Evolutionary conservation across 352 stramenopile genomes (phyloP).

Genomic region (Pythium phragmiticola): DNA sequence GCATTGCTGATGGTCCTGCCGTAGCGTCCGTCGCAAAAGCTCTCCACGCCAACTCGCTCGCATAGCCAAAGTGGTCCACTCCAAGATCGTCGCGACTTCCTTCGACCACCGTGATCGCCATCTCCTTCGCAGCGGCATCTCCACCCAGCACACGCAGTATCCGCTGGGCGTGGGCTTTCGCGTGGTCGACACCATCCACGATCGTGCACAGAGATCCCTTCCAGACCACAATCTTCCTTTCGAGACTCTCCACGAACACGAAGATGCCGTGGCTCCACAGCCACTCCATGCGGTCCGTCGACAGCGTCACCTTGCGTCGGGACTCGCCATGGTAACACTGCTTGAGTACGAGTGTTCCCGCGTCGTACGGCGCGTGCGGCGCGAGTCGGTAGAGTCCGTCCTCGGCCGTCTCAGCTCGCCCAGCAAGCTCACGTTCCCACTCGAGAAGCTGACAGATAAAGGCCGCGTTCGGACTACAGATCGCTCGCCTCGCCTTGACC

Average conservation of each 20-base stretch:
- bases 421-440: conserved; percentile 48
- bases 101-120: conserved; percentile 1
- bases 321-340: conserved; percentile 31
- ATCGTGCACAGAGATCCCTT: conserved; percentile 34
- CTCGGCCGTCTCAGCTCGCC: background rate
- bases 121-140: background rate
- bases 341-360: conserved; percentile 48
- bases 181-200: conserved; percentile 21
- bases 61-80: no score
- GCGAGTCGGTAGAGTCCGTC: conserved; percentile 42
- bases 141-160: conserved; percentile 28
- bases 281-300: background rate
- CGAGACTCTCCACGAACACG: conserved; percentile 32
- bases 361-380: conserved; percentile 50
- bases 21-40: background rate
- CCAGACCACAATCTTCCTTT: conserved; percentile 41
- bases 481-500: conserved; percentile 46
- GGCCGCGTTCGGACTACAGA: conserved; percentile 60
- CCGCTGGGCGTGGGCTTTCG: conserved; percentile 21
- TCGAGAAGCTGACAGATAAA: conserved; percentile 72
- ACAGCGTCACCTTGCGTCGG: conserved; percentile 5
- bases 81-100: conserved; percentile 21
- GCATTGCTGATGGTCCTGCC: background rate
- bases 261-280: conserved; percentile 50
- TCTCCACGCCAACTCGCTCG: conserved; percentile 30